Conservation (phyloP, 176 grass and related monocot genomes). For the Bromus sterilis region DNA sequence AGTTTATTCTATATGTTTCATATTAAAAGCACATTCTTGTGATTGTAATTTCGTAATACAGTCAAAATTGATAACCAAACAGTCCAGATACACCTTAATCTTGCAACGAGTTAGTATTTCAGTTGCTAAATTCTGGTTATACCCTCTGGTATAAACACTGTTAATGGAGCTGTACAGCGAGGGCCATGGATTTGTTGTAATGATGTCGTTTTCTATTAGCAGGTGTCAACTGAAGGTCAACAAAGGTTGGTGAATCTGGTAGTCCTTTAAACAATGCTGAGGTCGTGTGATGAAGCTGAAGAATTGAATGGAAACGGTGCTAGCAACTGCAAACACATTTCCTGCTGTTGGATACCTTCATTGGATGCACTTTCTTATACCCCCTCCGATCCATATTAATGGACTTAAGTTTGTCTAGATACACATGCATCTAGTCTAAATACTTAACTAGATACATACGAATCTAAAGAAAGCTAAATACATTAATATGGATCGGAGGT, state of each 20-base stretch:
- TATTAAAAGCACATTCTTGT: neutral
- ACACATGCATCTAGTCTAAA: no score
- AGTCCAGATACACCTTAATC: no score
- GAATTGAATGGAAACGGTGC: neutral
- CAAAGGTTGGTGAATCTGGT: neutral
- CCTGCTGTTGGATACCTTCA: neutral
- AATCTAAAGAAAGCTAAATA: no score
- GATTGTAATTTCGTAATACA: no score
- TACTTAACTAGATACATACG: no score
- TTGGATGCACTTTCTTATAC: neutral
- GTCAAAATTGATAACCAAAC: no score
- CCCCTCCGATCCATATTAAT: no score
- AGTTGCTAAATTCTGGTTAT: neutral
- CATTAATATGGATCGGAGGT: no score
- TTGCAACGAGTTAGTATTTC: neutral
- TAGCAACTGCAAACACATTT: neutral
- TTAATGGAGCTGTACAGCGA: neutral
- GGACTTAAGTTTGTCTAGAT: no score
- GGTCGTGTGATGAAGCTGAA: neutral
- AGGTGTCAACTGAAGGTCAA: neutral
- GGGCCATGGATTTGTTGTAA: neutral
- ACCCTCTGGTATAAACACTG: neutral
- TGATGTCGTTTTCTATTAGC: neutral
- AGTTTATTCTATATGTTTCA: no score
- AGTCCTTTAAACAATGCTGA: neutral